phyloP scores from a whole-genome alignment of 768 basidiomycete species.

The Amanita pseudoporphyria region DNA sequence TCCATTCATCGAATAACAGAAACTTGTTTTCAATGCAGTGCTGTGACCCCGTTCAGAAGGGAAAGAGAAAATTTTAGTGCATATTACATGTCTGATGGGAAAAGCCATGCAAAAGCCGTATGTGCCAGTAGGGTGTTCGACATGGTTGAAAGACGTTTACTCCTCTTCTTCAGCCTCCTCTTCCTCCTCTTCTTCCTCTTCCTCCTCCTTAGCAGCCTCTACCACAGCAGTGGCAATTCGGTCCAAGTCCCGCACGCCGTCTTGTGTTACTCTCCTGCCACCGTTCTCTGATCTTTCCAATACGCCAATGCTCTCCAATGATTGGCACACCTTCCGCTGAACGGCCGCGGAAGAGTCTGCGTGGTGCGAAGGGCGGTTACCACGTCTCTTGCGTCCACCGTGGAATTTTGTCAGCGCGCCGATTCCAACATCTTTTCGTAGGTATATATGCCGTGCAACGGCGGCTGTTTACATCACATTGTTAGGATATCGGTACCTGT shows the following conservation, averaged over 20 bases:
- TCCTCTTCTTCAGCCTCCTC: slow-evolving; percentile 53
- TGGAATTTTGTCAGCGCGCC: slow-evolving; percentile 93
- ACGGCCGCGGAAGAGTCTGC: slow-evolving; percentile 77
- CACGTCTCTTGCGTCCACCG: slow-evolving; percentile 92
- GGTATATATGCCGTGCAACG: slow-evolving; percentile 98
- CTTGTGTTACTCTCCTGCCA: slow-evolving; percentile 92
- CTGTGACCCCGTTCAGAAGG: background rate
- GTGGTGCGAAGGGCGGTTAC: slow-evolving; percentile 96
- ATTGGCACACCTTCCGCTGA: slow-evolving; percentile 93
- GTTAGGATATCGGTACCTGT: background rate
- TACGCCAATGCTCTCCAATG: slow-evolving; percentile 97
- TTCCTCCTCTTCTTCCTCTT: slow-evolving; percentile 67
- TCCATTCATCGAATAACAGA: background rate
- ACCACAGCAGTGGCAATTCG: slow-evolving; percentile 88
- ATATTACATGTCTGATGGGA: slow-evolving; percentile 30
- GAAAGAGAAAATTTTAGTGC: slow-evolving; percentile 25
- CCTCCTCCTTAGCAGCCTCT: slow-evolving; percentile 65
- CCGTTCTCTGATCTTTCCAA: slow-evolving; percentile 91
- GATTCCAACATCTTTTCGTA: slow-evolving; percentile 94
- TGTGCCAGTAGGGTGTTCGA: slow-evolving; percentile 12
- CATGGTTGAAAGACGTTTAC: slow-evolving; percentile 20
- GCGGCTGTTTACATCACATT: slow-evolving; percentile 50
- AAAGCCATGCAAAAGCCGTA: slow-evolving; percentile 33
- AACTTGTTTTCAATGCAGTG: background rate
- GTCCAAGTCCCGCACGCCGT: slow-evolving; percentile 92